phyloP scores from a whole-genome alignment of 1,139 yeast genomes.

The Pichia norvegensis region DNA sequence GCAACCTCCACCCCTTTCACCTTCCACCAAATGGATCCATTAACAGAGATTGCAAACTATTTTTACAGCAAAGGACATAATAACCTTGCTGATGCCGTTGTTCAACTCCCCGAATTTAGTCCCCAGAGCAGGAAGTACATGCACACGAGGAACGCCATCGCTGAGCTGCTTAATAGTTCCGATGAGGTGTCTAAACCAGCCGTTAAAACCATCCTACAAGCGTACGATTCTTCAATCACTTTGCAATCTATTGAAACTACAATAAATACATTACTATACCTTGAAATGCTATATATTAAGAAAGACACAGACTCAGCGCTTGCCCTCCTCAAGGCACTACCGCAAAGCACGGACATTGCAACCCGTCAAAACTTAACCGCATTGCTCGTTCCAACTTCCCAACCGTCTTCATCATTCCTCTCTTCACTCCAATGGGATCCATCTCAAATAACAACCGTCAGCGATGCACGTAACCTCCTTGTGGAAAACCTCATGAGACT shows the following conservation, averaged over 20 bases:
- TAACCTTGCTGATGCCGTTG: constrained; percentile 2
- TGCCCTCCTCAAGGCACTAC: constrained; percentile 33
- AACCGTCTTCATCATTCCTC: constrained; percentile 3
- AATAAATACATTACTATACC: constrained; percentile 19
- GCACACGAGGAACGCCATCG: constrained; percentile 3
- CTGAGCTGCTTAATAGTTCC: not conserved
- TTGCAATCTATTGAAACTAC: not conserved
- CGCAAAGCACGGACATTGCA: constrained; percentile 15
- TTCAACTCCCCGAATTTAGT: constrained; percentile 7
- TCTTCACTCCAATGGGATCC: constrained; percentile 26
- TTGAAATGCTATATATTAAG: constrained; percentile 33
- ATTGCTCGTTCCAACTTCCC: constrained; percentile 14
- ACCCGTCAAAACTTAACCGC: constrained; percentile 18
- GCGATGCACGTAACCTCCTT: constrained; percentile 34
- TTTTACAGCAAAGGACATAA: constrained; percentile 1
- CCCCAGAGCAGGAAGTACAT: constrained; percentile 1
- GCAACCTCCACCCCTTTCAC: too few relatives aligned
- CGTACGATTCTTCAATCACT: not conserved
- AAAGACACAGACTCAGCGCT: constrained; percentile 35
- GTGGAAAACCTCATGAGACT: constrained; percentile 37
- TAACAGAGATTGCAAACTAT: constrained; percentile 11
- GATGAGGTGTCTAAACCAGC: not conserved
- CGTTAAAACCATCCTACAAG: not conserved
- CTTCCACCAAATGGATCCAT: constrained; percentile 8
- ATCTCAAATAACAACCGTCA: constrained; percentile 7